Base-by-base conservation (phyloP, 2,329 filamentous ascomycete species). In the Ophiostoma australiae region DNA sequence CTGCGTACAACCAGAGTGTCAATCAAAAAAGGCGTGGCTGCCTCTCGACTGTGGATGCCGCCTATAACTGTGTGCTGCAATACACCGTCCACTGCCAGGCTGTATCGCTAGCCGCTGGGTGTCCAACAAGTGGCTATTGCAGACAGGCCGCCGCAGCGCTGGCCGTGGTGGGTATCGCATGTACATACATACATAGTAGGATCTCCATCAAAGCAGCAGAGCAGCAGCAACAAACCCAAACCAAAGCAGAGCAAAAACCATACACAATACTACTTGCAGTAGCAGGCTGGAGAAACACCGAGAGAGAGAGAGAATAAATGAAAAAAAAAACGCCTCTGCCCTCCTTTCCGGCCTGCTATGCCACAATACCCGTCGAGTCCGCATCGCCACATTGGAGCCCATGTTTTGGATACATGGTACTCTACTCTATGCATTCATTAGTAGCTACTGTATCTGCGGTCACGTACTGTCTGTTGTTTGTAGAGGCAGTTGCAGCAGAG, bases 71-170 rank as follows among this genome's bases (percentile, higher is more conserved):
- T 31, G 27, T 31, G 27, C 27, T 31, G 27, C n/a, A n/a, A n/a
- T 39, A 37, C 35, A 37, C 10, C 35, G 6, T 8, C 35, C 35
- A 37, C 35, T 37, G 10, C 35, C 41, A 20, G 17, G 41, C 41
- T 17, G 52, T 58, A 48, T 48, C 23, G n/a, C n/a, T 58, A 58
- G n/a, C 52, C 52, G 52, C 52, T 27, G 52, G 52, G 11, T 58
- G 52, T 58, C 52, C 52, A 58, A 58, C 52, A 27, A 27, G 44
- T 48, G 52, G 52, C 52, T 58, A 58, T 58, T 58, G 52, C 52
- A 58, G 23, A 58, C 52, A 31, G 52, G 52, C 52, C 52, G 52
- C 52, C 52, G 52, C 52, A 58, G 2, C 52, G 10, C 10, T 13
- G 52, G 52, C 52, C 52, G n/a, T 27, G n/a, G 52, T 58, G 52